Evolutionary conservation across 2,329 filamentous ascomycete genomes (phyloP), one percentile per base, ranked within the genome.

Genomic region (Colletotrichum orbiculare): DNA sequence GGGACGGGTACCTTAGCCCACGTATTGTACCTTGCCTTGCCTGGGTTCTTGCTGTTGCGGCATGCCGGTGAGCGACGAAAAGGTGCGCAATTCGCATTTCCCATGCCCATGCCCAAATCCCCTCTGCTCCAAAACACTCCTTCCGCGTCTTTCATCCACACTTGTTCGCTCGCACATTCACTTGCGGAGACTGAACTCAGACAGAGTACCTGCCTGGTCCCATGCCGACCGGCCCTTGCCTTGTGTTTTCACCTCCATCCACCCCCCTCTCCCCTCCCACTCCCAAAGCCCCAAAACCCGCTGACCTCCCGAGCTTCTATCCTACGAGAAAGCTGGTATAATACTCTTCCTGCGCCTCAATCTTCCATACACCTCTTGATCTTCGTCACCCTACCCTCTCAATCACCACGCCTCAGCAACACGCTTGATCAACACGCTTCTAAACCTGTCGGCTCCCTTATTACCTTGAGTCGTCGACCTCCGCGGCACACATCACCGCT

Each of bases 21-120:
- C 52, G 43, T 17, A 43, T 8, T 13, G 13, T 15, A 6, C 13
- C 13, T 13, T 43, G 15, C 11, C 13, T 43, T 12, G 11, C 12
- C 13, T n/a, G 42, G 62, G 25, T 25, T 25, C 25, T 65, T 62
- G 48, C 52, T 56, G 53, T 66, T 37, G 53, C 46, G 41, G 47
- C 63, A 53, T 66, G 58, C 63, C 42, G 52, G 60, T 37, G 52
- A 63, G 53, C 58, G 35, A 56, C 37, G 34, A 57, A 25, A 65
- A 65, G 62, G 63, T 66, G 58, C 63, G 63, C 58, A 66, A 66
- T 66, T 63, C 63, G 62, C 52, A 54, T 66, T 66, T 66, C 62
- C 62, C 62, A 65, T 62, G 17, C 59, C 63, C 62, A 56, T 65
- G 58, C 62, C 62, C 57, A 54, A 65, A 55, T 56, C 63, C 54